Evolutionary conservation across 2,329 filamentous ascomycete genomes (phyloP).

Genomic region (Colletotrichum zoysiae): DNA sequence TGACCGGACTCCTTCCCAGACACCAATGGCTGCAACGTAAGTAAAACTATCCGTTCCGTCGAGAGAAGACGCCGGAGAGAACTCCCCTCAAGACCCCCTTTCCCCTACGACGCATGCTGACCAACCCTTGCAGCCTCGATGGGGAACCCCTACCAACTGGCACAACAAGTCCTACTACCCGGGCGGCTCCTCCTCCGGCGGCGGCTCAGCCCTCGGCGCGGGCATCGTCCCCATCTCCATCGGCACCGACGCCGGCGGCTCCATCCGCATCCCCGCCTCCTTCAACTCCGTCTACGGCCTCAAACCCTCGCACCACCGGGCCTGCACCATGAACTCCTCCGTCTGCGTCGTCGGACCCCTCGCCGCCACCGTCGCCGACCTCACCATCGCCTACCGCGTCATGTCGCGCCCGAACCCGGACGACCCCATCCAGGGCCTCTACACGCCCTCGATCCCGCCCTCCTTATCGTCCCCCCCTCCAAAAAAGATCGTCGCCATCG

Average conservation of each 20-base stretch:
- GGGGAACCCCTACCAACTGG: conserved; percentile 83
- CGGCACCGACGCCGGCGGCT: conserved; percentile 81
- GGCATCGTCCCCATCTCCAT: conserved; percentile 82
- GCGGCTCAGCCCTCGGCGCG: conserved; percentile 75
- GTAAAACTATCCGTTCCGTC: conserved; percentile 34
- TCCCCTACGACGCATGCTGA: neutral
- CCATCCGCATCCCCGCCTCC: conserved; percentile 77
- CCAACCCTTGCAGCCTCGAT: conserved; percentile 66
- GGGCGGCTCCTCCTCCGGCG: conserved; percentile 84
- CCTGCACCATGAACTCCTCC: conserved; percentile 66
- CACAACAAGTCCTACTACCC: conserved; percentile 82
- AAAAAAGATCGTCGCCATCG: conserved; percentile 75
- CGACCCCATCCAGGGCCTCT: conserved; percentile 67
- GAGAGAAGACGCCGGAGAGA: no score
- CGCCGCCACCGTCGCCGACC: conserved; percentile 79
- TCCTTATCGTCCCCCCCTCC: conserved; percentile 45
- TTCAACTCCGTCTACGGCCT: conserved; percentile 87
- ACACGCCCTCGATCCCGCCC: conserved; percentile 68
- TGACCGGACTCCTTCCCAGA: conserved; percentile 60
- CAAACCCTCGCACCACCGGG: conserved; percentile 81
- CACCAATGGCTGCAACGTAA: conserved; percentile 83
- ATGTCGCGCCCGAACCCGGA: conserved; percentile 80
- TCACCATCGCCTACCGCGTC: conserved; percentile 84
- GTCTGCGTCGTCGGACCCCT: conserved; percentile 80
- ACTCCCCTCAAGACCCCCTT: neutral